phyloP scores from a whole-genome alignment of 1,284 basidiomycete species.

The Cryptococcus wingfieldii region DNA sequence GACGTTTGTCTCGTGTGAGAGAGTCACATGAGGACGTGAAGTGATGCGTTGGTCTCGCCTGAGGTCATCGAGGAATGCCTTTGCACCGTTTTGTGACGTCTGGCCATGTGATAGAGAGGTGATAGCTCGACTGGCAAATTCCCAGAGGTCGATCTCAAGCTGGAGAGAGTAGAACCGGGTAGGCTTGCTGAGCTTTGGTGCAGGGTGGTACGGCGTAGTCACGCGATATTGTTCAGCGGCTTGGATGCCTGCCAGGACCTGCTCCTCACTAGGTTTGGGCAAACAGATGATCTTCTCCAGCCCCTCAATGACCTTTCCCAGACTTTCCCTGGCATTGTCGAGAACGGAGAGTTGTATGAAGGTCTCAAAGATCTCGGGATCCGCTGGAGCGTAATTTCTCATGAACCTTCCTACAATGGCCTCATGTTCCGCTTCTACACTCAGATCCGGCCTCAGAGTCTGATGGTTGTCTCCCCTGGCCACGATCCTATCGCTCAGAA shows the following conservation, averaged over 20 bases:
- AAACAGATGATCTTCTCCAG: conserved; percentile 54
- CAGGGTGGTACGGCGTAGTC: conserved; percentile 33
- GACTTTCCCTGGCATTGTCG: conserved; percentile 56
- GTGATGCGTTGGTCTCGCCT: conserved; percentile 57
- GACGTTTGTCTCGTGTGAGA: conserved; percentile 68
- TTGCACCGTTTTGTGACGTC: conserved; percentile 23
- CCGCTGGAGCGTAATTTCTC: conserved; percentile 61
- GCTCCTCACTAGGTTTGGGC: conserved; percentile 55
- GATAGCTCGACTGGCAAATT: conserved; percentile 50
- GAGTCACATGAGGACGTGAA: conserved; percentile 73
- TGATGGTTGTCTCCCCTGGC: conserved; percentile 79
- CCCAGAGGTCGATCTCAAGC: conserved; percentile 63
- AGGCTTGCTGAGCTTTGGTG: conserved; percentile 45
- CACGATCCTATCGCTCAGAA: conserved; percentile 71
- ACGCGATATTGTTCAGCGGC: conserved; percentile 46
- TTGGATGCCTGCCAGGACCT: conserved; percentile 60
- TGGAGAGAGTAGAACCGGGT: conserved; percentile 71
- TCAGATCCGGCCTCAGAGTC: conserved; percentile 61
- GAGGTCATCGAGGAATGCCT: conserved; percentile 56
- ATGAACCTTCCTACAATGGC: conserved; percentile 77
- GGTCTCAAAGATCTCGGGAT: conserved; percentile 60
- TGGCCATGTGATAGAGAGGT: background rate
- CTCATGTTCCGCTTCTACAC: conserved; percentile 62
- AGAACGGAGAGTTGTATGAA: conserved; percentile 63
- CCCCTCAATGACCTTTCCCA: conserved; percentile 61